Evolutionary conservation across 768 basidiomycete genomes (phyloP), one percentile per base, ranked within the genome.

Genomic region (Rubroboletus pulcherrimus): DNA sequence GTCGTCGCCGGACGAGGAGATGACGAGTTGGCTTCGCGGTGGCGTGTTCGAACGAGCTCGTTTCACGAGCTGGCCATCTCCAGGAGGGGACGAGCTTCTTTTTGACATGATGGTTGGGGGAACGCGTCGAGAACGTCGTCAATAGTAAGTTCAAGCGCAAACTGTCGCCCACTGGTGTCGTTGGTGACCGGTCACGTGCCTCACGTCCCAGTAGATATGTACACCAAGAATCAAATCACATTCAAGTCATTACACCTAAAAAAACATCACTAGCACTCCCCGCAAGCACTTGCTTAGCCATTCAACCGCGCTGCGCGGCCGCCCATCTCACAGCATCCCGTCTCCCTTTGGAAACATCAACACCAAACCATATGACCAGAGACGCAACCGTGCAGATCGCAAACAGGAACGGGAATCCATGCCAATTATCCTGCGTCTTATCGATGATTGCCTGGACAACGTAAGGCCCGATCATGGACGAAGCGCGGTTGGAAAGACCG

Each of bases 391-490:
- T 66, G 61, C 88, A 91, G 8, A 91, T 71, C 30, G 83, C 85
- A 62, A 93, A 91, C 24, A 93, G 73, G 74, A 93, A 92, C 3
- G 89, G 87, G 68, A 93, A 93, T 0, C 91, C 91, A 65, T 81
- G 78, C 91, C 91, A 92, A 65, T 88, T 91, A 66, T 83, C 78
- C 0, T 85, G 85, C 3, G 83, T 77, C 47, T 73, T 74, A 70
- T 91, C 76, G 55, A 93, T 91, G 65, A 92, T 91, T 3, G 83
- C 88, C 66, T 91, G 88, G 38, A 92, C 85, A 9, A 92, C 89
- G 58, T 89, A 92, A 0, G 91, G 90, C 0, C 91, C 91, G 42
- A 93, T 84, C 81, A 91, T 89, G 2, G 86, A 88, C n/a, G 88
- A 91, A 0, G 89, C 89, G 11, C 89, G 82, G 68, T 91, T 91